Evolutionary conservation across 2,329 filamentous ascomycete species (phyloP), one percentile per base, ranked within the genome.

Genomic region (Fusarium longipes): DNA sequence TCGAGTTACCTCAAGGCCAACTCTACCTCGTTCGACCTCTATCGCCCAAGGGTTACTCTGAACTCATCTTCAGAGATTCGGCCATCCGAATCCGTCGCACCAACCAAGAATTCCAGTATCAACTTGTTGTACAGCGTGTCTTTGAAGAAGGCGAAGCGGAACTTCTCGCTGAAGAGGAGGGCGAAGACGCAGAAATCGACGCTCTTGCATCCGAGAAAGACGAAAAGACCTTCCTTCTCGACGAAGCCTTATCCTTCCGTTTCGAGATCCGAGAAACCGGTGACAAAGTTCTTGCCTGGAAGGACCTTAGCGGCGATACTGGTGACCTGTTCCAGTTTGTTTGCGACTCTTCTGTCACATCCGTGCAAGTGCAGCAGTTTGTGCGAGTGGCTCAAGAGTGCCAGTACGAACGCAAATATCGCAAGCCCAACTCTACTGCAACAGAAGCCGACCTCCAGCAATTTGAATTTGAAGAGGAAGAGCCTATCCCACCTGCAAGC

Each of bases 321-420:
- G 95, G 93, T 53, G 96, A 99, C 79, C 86, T 98, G n/a, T 99
- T 93, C 85, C 95, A 99, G 78, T 99, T 98, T 76, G 92, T 99
- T 67, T 98, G 94, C 82, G 96, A 98, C 80, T 78, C 84, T 36
- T 89, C 89, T 14, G 87, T 91, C 39, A 83, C 89, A 27, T 82
- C 88, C 4, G 85, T 88, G 45, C 91, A 94, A 71, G 90, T 96
- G 24, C 85, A 90, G 43, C 87, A 90, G 17, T 98, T 99, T 77
- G 89, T 95, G 75, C 84, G 91, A 53, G 89, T 93, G 52, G 92
- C 96, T 9, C 87, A 92, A 58, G 90, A 97, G 86, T 97, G 96
- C 77, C 96, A 99, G 79, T 99, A 96, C 90, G 96, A 99, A 82
- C 88, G 95, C 75, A 98, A 97, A 79, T 96, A 96, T 78, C 88